A percentile compares a stretch with the other conserved stretches of the same genome.
Conservation (phyloP, 306 rosid genomes). For the Cicer pinnatifidum region DNA sequence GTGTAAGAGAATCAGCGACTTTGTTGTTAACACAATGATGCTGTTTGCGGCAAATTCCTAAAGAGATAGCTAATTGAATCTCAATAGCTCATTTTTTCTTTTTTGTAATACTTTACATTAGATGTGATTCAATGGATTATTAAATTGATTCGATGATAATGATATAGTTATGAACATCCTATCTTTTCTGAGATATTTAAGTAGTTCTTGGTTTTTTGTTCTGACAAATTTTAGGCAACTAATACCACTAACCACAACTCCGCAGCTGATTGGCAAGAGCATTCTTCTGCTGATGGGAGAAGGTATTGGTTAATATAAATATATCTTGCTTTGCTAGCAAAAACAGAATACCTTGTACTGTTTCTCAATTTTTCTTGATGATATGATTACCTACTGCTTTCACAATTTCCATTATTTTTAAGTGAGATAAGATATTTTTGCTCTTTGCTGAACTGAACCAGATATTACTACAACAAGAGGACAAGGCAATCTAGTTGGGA, state of each 20-base stretch:
- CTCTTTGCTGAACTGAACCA: conserved; percentile 44
- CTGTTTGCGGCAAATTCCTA: conserved; percentile 29
- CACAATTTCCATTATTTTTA: conserved; percentile 21
- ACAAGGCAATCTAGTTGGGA: conserved; percentile 97
- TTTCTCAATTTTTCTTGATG: conserved; percentile 27
- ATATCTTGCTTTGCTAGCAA: conserved; percentile 27
- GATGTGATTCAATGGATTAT: conserved; percentile 13
- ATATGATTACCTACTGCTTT: conserved; percentile 40
- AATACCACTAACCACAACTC: conserved; percentile 60
- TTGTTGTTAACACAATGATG: conserved; percentile 25
- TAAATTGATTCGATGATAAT: conserved; percentile 17
- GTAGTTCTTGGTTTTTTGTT: conserved; percentile 35
- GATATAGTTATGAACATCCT: conserved; percentile 3
- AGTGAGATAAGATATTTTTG: conserved; percentile 20
- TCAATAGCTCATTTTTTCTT: background rate
- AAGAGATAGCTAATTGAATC: conserved; percentile 37
- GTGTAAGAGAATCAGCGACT: background rate
- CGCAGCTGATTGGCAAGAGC: conserved; percentile 98
- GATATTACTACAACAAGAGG: conserved; percentile 93
- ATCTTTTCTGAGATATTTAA: conserved; percentile 33
- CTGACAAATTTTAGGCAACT: conserved; percentile 57
- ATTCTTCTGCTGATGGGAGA: conserved; percentile 85
- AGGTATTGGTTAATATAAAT: conserved; percentile 59
- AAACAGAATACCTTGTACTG: background rate
- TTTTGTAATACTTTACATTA: conserved; percentile 24